Evolutionary conservation across 192 early-diverging fungal genomes (phyloP).

Genomic region (Backusella morwellensis): DNA sequence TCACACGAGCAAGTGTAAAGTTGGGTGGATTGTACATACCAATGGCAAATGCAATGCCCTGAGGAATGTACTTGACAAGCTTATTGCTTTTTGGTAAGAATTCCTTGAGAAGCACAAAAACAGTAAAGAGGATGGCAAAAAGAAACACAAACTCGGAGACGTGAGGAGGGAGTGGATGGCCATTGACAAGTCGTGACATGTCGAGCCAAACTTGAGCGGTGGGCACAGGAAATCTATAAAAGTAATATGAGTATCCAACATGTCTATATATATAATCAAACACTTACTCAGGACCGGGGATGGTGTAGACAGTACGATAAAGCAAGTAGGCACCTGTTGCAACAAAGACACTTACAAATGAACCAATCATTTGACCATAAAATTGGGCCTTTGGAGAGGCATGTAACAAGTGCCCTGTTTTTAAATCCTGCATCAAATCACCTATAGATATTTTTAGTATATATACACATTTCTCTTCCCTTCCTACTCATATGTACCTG

Average conservation of each 20-base stretch:
- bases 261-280: no score
- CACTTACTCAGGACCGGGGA: constrained; percentile 56
- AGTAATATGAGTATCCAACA: no score
- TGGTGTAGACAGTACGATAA: constrained; percentile 64
- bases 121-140: constrained; percentile 54
- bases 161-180: constrained; percentile 64
- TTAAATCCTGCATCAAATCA: constrained; percentile 70
- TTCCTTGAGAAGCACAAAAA: constrained; percentile 26
- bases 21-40: constrained; percentile 81
- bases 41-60: constrained; percentile 77
- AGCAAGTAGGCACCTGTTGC: constrained; percentile 65
- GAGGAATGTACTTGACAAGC: constrained; percentile 57
- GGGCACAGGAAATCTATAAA: constrained; percentile 55
- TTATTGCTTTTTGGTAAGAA: background rate
- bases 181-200: constrained; percentile 74
- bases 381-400: constrained; percentile 86
- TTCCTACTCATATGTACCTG: constrained; percentile 22
- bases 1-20: constrained; percentile 67
- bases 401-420: constrained; percentile 80
- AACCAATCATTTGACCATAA: constrained; percentile 78
- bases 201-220: constrained; percentile 80
- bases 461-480: background rate
- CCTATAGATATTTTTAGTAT: constrained; percentile 14
- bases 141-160: constrained; percentile 57
- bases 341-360: constrained; percentile 65